Evolutionary conservation across 306 rosid species (phyloP).

Genomic region (barrel medic (Medicago truncatula)): DNA sequence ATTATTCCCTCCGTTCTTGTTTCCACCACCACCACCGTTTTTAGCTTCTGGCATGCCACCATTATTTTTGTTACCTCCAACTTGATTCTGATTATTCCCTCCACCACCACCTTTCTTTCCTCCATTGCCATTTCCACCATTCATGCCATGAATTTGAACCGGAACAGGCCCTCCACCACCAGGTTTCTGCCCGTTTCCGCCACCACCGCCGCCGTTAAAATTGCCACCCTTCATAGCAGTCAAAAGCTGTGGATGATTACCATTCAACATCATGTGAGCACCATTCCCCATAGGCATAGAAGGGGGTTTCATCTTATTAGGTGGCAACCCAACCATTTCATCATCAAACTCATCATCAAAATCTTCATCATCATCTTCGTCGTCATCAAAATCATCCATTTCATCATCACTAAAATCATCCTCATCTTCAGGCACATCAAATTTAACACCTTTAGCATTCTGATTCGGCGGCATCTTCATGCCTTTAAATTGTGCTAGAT

Average conservation of each 20-base stretch:
- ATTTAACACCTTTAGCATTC: conserved; percentile 63
- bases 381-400: conserved; percentile 45
- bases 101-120: conserved; percentile 47
- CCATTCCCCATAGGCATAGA: conserved; percentile 41
- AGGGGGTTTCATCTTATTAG: conserved; percentile 52
- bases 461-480: conserved; percentile 47
- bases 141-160: conserved; percentile 40
- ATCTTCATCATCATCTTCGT: conserved; percentile 50
- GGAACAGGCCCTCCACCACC: conserved; percentile 43
- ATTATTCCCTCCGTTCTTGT: conserved; percentile 37
- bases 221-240: conserved; percentile 57
- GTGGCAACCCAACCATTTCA: conserved; percentile 59
- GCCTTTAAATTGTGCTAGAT: conserved; percentile 71
- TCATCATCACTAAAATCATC: conserved; percentile 65
- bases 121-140: conserved; percentile 41
- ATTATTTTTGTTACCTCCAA: conserved; percentile 37
- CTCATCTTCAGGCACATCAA: conserved; percentile 57
- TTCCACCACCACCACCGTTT: conserved; percentile 41
- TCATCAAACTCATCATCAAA: conserved; percentile 55
- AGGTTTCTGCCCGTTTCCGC: conserved; percentile 46
- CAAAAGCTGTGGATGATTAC: conserved; percentile 52
- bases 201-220: conserved; percentile 43
- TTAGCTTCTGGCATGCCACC: conserved; percentile 39
- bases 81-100: conserved; percentile 39
- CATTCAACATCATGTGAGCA: conserved; percentile 56